phyloP scores from a whole-genome alignment of 352 stramenopile genomes.

The Globisporangium barbulae region DNA sequence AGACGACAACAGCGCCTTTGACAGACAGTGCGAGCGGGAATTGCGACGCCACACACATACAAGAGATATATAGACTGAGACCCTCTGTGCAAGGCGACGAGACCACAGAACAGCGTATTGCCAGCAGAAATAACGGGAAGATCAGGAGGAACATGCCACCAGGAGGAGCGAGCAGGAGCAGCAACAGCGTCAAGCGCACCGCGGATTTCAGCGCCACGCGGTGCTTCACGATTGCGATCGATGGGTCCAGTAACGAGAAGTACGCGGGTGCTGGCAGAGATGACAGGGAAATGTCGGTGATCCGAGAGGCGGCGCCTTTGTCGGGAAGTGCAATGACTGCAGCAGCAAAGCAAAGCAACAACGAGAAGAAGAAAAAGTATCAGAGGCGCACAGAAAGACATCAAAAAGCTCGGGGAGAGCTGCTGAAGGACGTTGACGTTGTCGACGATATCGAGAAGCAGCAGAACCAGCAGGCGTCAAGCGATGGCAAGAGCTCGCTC shows the following conservation, averaged over 20 bases:
- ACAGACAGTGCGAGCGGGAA: not conserved
- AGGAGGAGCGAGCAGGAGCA: slow-evolving; percentile 4
- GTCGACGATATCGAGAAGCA: not conserved
- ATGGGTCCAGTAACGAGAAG: not conserved
- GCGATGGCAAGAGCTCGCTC: not conserved
- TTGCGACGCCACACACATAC: not conserved
- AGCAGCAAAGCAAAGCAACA: not conserved
- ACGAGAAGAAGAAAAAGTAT: not conserved
- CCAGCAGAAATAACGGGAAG: not conserved
- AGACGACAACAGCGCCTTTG: too few relatives aligned
- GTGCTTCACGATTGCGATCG: slow-evolving; percentile 14
- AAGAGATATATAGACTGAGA: not conserved
- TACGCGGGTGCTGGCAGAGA: not conserved
- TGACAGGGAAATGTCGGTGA: not conserved
- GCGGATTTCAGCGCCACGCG: slow-evolving; percentile 16
- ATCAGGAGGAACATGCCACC: not conserved
- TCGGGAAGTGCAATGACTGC: not conserved
- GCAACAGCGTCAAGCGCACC: not conserved
- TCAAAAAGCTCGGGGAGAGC: not conserved
- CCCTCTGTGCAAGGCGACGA: too few relatives aligned
- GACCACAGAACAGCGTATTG: too few relatives aligned
- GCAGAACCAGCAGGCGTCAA: not conserved
- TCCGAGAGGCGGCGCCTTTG: not conserved
- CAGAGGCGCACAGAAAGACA: not conserved
- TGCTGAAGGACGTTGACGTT: not conserved